Evolutionary conservation across 768 basidiomycete species (phyloP).

Genomic region (Termitomyces sp.): DNA sequence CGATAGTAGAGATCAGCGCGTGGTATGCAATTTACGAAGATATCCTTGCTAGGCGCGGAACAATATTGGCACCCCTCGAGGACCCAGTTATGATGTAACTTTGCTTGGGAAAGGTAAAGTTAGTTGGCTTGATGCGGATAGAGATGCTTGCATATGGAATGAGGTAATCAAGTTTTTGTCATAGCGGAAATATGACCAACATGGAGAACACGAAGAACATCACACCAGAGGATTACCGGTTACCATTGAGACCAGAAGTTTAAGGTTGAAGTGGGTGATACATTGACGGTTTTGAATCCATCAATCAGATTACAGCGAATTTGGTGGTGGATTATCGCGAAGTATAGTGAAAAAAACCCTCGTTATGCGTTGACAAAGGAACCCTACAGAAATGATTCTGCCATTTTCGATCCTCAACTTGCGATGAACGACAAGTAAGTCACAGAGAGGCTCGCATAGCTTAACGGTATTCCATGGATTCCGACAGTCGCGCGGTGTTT

Average conservation of each 20-base stretch:
- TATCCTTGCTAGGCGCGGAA: conserved; percentile 40
- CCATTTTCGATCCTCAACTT: neutral
- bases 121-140: neutral
- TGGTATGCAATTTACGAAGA: conserved; percentile 46
- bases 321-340: too few species aligned
- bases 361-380: too few species aligned
- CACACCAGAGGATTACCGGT: neutral
- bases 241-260: neutral
- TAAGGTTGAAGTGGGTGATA: neutral
- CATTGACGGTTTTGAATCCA: neutral
- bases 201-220: neutral
- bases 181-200: neutral
- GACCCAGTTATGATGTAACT: conserved; percentile 58
- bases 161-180: neutral
- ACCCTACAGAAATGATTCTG: neutral
- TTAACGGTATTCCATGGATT: neutral
- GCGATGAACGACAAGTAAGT: neutral
- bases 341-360: too few species aligned
- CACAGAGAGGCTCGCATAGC: neutral
- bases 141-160: neutral
- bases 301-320: too few species aligned
- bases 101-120: conserved; percentile 26
- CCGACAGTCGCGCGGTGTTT: too few species aligned
- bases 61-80: conserved; percentile 51
- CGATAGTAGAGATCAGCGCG: neutral